phyloP scores from a whole-genome alignment of 257 asterid genomes.

The Nicotiana tomentosiformis region DNA sequence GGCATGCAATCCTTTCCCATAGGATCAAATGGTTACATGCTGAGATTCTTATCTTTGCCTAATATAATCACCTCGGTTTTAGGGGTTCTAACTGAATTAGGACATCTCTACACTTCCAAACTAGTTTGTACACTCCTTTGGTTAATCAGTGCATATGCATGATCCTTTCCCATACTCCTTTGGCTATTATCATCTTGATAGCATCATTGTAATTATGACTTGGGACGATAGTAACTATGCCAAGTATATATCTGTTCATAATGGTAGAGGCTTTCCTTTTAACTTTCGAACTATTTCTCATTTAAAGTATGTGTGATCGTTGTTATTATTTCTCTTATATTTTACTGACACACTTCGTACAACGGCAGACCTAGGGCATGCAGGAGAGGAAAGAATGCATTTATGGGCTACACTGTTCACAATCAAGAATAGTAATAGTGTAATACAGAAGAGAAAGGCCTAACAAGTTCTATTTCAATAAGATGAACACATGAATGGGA shows the following conservation, averaged over 20 bases:
- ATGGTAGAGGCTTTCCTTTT: background rate
- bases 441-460: background rate
- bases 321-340: background rate
- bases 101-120: background rate
- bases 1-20: background rate
- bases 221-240: background rate
- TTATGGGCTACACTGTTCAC: background rate
- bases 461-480: background rate
- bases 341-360: background rate
- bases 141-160: background rate
- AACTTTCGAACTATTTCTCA: background rate
- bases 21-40: background rate
- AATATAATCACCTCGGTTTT: background rate
- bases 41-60: background rate
- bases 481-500: background rate
- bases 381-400: background rate
- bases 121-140: background rate
- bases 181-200: background rate
- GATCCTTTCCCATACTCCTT: background rate
- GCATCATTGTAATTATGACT: background rate
- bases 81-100: background rate
- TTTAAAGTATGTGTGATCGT: background rate
- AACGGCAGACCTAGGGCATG: background rate
- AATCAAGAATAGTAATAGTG: background rate
- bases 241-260: background rate